Evolutionary conservation across 2,329 filamentous ascomycete species (phyloP).

Genomic region (Aspergillus sp.): DNA sequence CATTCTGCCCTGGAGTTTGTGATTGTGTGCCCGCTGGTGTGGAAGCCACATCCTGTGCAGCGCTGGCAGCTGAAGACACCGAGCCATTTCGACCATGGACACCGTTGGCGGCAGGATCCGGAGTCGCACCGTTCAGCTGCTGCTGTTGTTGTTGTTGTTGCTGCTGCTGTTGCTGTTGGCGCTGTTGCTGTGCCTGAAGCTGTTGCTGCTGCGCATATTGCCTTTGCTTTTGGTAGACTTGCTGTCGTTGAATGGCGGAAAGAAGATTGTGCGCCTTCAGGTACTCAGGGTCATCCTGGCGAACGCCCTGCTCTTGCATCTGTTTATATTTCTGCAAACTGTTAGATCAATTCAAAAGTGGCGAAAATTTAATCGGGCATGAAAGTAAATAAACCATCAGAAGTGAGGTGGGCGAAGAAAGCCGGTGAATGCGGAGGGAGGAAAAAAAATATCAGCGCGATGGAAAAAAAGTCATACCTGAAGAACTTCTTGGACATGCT

Average conservation of each 20-base stretch:
- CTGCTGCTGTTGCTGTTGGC: constrained; percentile 20
- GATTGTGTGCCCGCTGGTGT: constrained; percentile 15
- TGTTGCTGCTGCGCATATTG: constrained; percentile 41
- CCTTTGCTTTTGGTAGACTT: constrained; percentile 55
- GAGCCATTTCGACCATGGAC: constrained; percentile 38
- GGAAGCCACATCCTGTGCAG: constrained; percentile 16
- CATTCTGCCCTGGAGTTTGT: constrained; percentile 11
- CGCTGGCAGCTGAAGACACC: constrained; percentile 26
- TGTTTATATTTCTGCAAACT: constrained; percentile 70
- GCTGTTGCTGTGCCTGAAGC: constrained; percentile 29
- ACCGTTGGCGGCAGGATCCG: constrained; percentile 33
- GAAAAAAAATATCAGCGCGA: constrained; percentile 9
- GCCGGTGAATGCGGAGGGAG: constrained; percentile 2
- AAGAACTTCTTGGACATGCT: constrained; percentile 71
- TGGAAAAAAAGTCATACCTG: constrained; percentile 26
- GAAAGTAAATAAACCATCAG: neutral
- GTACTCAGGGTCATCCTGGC: constrained; percentile 78
- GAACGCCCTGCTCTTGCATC: constrained; percentile 81
- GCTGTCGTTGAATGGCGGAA: constrained; percentile 61
- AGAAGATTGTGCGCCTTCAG: constrained; percentile 77
- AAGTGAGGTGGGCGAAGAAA: neutral
- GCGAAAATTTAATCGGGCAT: neutral
- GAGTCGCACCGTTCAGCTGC: constrained; percentile 38
- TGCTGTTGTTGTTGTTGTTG: constrained; percentile 39
- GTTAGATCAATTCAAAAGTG: constrained; percentile 28